These are phyloP conservation scores for Zymoseptoria brevis DNA, from an alignment of 2,329 filamentous ascomycete species.

Conservation along the genomic window DNA sequence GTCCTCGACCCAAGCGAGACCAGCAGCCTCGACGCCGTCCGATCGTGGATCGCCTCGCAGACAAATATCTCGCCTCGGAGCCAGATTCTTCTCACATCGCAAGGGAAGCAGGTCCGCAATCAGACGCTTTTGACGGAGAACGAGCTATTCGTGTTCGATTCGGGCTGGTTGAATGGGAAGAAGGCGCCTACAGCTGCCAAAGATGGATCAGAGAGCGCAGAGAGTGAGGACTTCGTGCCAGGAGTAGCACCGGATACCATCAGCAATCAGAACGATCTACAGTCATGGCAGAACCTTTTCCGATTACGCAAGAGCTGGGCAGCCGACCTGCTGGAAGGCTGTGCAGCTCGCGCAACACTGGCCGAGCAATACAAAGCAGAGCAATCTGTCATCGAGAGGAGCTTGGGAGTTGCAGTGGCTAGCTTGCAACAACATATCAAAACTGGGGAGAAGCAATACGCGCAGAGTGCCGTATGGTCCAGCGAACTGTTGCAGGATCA, in stretches of 20 bases:
- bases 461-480: conserved; percentile 64
- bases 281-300: conserved; percentile 85
- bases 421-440: conserved; percentile 73
- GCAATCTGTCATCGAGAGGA: conserved; percentile 68
- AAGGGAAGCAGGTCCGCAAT: conserved; percentile 75
- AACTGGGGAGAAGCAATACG: conserved; percentile 62
- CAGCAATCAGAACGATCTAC: conserved; percentile 67
- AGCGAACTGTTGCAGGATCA: conserved; percentile 61
- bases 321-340: conserved; percentile 59
- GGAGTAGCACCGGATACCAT: conserved; percentile 68
- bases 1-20: conserved; percentile 69
- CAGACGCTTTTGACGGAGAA: conserved; percentile 76
- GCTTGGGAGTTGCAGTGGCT: conserved; percentile 73
- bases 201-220: conserved; percentile 30
- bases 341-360: conserved; percentile 54
- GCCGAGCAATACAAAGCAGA: conserved; percentile 61
- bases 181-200: conserved; percentile 31
- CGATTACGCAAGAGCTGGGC: conserved; percentile 76
- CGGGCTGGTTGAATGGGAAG: conserved; percentile 40
- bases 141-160: conserved; percentile 89
- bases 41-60: conserved; percentile 67
- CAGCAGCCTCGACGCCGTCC: conserved; percentile 73
- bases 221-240: conserved; percentile 50
- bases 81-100: conserved; percentile 78
- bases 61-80: conserved; percentile 66